These are phyloP conservation scores for Apophysomyces sp. DNA, from an alignment of 371 early-diverging fungal species.

Conservation along the genomic window DNA sequence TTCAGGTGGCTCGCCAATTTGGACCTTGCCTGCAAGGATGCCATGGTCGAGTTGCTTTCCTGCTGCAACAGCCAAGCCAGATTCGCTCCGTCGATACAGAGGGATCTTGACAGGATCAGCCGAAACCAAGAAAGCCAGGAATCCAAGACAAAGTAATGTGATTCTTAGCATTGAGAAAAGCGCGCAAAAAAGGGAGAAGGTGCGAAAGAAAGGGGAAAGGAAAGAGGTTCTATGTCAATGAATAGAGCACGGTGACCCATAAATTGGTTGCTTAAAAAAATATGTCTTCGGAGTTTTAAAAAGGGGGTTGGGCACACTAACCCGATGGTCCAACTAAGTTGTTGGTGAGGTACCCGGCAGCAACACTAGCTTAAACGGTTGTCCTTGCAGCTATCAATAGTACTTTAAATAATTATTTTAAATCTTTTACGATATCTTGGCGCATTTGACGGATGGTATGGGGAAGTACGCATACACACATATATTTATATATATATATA, in stretches of 20 bases:
- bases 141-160: constrained; percentile 10
- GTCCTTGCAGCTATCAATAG: no score
- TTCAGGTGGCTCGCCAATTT: constrained; percentile 43
- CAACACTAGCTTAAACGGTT: no score
- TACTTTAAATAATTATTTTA: no score
- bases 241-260: not conserved
- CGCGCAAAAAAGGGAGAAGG: not conserved
- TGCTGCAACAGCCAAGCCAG: constrained; percentile 14
- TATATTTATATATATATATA: not conserved
- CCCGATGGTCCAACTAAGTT: not conserved
- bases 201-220: not conserved
- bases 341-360: not conserved
- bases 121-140: not conserved
- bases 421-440: no score
- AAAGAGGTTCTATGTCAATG: not conserved
- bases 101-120: constrained; percentile 20
- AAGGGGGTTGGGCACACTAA: not conserved
- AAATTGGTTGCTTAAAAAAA: not conserved
- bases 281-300: not conserved
- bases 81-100: constrained; percentile 14
- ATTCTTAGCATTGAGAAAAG: constrained; percentile 6
- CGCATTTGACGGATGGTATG: no score
- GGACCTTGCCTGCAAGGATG: constrained; percentile 41
- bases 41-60: constrained; percentile 22
- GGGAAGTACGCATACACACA: not conserved